Conservation (phyloP, 257 asterid genomes). For the Thymus quinquecostatus region DNA sequence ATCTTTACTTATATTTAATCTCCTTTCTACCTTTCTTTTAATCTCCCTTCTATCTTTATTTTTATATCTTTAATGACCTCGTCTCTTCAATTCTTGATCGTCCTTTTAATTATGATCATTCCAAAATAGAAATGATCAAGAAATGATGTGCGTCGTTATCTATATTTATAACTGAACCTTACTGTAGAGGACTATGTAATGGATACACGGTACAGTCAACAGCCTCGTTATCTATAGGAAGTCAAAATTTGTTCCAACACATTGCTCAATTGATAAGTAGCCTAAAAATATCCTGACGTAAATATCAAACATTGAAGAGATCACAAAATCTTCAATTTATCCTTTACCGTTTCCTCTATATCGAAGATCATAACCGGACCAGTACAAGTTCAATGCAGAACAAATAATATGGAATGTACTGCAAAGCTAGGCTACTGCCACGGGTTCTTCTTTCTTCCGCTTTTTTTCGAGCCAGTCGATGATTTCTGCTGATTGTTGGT, state of each 20-base stretch:
- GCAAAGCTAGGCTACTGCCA: slow-evolving; percentile 55
- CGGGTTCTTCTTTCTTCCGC: slow-evolving; percentile 77
- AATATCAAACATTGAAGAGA: slow-evolving; percentile 18
- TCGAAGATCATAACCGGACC: slow-evolving; percentile 13
- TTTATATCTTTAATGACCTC: too few relatives aligned
- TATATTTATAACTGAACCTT: too few relatives aligned
- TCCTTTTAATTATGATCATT: too few relatives aligned
- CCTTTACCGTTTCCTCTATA: slow-evolving; percentile 18
- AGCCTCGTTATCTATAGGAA: neutral
- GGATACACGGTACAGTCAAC: too few relatives aligned
- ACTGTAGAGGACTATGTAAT: too few relatives aligned
- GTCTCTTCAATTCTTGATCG: too few relatives aligned
- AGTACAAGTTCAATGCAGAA: slow-evolving; percentile 4
- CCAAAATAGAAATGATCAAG: too few relatives aligned
- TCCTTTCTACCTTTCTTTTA: too few relatives aligned
- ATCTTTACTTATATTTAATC: too few relatives aligned
- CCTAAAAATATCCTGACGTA: slow-evolving; percentile 26
- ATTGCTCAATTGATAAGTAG: slow-evolving; percentile 22
- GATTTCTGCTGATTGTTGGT: slow-evolving; percentile 58
- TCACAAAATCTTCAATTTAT: slow-evolving; percentile 12
- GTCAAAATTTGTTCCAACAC: slow-evolving; percentile 38
- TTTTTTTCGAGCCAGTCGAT: slow-evolving; percentile 54
- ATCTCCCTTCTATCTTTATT: too few relatives aligned
- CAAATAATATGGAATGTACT: slow-evolving; percentile 21
- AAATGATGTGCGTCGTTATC: too few relatives aligned